Evolutionary conservation across 2,329 filamentous ascomycete species (phyloP).

Genomic region (Plectosphaerella cucumerina): DNA sequence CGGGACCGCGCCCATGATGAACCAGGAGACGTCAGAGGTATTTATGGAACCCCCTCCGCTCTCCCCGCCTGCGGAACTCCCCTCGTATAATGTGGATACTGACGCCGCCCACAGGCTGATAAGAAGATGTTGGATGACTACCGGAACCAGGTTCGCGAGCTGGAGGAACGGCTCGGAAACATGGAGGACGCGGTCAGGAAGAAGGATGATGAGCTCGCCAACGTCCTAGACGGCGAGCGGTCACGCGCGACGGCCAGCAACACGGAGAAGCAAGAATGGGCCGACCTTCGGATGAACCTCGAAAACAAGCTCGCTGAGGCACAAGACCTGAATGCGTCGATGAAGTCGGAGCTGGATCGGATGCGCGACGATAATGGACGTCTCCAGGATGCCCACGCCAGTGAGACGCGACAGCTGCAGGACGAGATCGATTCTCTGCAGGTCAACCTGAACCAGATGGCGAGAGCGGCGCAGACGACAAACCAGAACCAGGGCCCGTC

Average conservation of each 20-base stretch:
- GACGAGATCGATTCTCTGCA: constrained; percentile 56
- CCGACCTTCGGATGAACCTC: constrained; percentile 59
- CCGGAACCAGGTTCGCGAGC: constrained; percentile 68
- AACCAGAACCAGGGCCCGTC: constrained; percentile 4
- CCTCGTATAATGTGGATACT: constrained; percentile 11
- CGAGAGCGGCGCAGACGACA: constrained; percentile 21
- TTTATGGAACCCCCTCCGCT: constrained; percentile 3
- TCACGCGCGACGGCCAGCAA: constrained; percentile 46
- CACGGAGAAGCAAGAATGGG: constrained; percentile 67
- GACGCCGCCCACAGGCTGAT: constrained; percentile 44
- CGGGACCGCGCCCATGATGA: constrained; percentile 17
- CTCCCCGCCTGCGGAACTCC: background rate
- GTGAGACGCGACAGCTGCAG: constrained; percentile 58
- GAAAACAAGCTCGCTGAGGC: constrained; percentile 72
- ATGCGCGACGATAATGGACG: constrained; percentile 67
- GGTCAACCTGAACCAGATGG: constrained; percentile 13
- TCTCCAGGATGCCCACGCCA: constrained; percentile 66
- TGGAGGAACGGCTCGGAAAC: constrained; percentile 68
- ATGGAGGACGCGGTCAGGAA: constrained; percentile 66
- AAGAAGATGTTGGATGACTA: constrained; percentile 75
- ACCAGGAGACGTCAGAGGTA: constrained; percentile 34
- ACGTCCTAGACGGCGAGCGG: constrained; percentile 55
- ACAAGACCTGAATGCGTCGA: constrained; percentile 70
- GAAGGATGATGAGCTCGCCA: constrained; percentile 67
- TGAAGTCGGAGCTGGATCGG: constrained; percentile 75